Evolutionary conservation across 192 early-diverging fungal genomes (phyloP).

Genomic region (Entomortierella parvispora): DNA sequence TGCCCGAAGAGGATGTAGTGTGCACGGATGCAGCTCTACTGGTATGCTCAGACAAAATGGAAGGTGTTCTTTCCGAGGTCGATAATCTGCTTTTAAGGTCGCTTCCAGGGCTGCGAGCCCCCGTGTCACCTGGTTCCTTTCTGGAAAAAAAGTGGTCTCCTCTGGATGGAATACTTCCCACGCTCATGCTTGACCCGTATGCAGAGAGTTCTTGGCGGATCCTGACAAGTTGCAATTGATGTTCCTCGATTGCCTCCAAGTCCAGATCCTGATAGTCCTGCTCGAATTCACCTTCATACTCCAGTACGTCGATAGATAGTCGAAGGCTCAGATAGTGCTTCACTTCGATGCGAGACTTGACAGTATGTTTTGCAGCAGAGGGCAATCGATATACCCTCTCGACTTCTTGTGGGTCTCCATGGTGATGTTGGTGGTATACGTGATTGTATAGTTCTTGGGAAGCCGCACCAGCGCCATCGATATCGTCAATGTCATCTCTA

Average conservation of each 20-base stretch:
- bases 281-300: constrained; percentile 30
- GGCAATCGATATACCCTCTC: too few relatives aligned
- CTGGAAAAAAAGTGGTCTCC: not conserved
- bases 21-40: too few relatives aligned
- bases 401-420: not conserved
- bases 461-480: too few relatives aligned
- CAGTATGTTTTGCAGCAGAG: not conserved
- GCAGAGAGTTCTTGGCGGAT: constrained; percentile 22
- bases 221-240: constrained; percentile 23
- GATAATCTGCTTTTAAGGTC: not conserved
- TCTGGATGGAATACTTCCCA: not conserved
- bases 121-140: not conserved
- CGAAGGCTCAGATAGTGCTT: constrained; percentile 43
- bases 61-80: too few relatives aligned
- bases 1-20: not conserved
- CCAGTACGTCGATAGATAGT: constrained; percentile 38
- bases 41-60: too few relatives aligned
- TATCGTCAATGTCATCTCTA: too few relatives aligned
- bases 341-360: constrained; percentile 29
- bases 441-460: too few relatives aligned
- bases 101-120: not conserved
- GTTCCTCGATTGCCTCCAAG: constrained; percentile 29
- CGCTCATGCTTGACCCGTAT: not conserved
- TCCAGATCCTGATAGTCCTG: constrained; percentile 15
- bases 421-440: not conserved